Evolutionary conservation across 129 eudicot species (phyloP).

Genomic region (Silybum marianum): DNA sequence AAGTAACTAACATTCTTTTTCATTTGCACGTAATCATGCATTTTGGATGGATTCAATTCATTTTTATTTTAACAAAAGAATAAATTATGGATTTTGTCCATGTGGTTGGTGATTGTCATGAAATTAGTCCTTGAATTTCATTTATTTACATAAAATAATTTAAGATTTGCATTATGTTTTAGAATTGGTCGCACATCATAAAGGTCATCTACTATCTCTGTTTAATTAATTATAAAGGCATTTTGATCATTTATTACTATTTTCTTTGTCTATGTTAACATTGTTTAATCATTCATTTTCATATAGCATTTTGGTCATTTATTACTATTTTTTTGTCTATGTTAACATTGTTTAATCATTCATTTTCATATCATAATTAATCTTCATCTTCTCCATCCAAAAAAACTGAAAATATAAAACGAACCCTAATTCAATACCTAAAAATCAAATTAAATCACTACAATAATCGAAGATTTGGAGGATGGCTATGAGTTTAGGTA

Average conservation of each 20-base stretch:
- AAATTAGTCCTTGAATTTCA: neutral
- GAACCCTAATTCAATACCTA: neutral
- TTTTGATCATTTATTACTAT: no score
- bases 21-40: constrained; percentile 25
- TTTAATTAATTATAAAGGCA: no score
- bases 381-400: neutral
- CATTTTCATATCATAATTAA: neutral
- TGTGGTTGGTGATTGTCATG: neutral
- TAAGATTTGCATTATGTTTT: neutral
- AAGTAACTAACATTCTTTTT: constrained; percentile 34
- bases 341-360: neutral
- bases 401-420: neutral
- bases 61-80: neutral
- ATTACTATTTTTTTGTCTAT: no score
- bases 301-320: no score
- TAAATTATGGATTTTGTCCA: neutral
- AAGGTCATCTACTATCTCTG: no score
- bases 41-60: neutral
- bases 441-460: neutral
- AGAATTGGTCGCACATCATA: neutral
- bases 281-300: no score
- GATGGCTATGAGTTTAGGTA: no score
- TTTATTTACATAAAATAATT: neutral
- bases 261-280: no score
- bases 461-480: no score